phyloP scores from a whole-genome alignment of 2,329 filamentous ascomycete species.

The Exutisphaerella laricina region DNA sequence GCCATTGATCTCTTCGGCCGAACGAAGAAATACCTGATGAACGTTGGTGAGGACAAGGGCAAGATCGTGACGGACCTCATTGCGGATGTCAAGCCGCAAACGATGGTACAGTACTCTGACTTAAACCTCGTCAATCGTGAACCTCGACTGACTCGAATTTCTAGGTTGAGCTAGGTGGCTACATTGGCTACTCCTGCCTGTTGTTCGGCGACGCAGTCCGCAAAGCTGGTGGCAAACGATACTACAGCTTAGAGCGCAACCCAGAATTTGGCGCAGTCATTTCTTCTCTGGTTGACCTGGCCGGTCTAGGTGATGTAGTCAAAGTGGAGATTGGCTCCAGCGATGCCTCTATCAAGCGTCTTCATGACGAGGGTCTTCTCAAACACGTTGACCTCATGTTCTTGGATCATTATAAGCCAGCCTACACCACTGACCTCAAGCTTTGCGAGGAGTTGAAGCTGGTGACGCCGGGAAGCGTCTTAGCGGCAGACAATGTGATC shows the following conservation, averaged over 20 bases:
- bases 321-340: conserved; percentile 65
- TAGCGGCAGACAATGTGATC: conserved; percentile 67
- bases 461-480: conserved; percentile 56
- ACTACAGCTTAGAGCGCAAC: conserved; percentile 68
- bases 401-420: conserved; percentile 74
- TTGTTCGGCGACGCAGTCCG: conserved; percentile 64
- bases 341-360: conserved; percentile 57
- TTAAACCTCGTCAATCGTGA: background rate
- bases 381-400: conserved; percentile 66
- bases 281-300: conserved; percentile 63
- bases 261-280: conserved; percentile 69
- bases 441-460: conserved; percentile 66
- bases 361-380: conserved; percentile 52
- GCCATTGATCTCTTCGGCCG: conserved; percentile 66
- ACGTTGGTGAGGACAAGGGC: conserved; percentile 70
- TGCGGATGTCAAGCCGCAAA: conserved; percentile 56
- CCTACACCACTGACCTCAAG: conserved; percentile 69
- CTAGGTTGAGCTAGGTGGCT: conserved; percentile 69
- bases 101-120: conserved; percentile 43
- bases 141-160: background rate
- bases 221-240: conserved; percentile 57
- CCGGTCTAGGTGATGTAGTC: conserved; percentile 65
- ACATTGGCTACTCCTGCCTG: conserved; percentile 75
- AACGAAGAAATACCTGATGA: conserved; percentile 69
- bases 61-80: conserved; percentile 66